Base-by-base conservation (phyloP, 2,329 filamentous ascomycete genomes). In the Trichoderma citrinoviride region DNA sequence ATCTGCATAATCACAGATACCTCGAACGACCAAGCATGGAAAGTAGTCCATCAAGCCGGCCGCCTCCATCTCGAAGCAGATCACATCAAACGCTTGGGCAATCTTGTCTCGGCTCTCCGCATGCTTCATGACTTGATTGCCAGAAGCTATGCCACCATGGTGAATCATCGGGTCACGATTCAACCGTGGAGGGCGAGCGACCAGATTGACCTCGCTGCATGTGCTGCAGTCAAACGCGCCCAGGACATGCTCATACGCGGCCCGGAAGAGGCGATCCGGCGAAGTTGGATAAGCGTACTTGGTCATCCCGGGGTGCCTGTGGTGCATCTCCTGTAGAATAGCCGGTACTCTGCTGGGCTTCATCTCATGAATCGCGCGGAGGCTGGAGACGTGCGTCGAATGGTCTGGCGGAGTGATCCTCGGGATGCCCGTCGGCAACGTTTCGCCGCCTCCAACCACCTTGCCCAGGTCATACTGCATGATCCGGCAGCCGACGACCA, bases 401-500 rank as follows among this genome's bases (percentile, higher is more conserved):
- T 58, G n/a, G 1, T 10, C 37, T 0, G 27, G 10, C 17, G 41
- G 53, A 7, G 61, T 53, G 6, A 17, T 44, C 12, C 15, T 19
- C 15, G 33, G 44, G 7, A 19, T 10, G 14, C 61, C 27, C 1
- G 53, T 64, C 12, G 37, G 55, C 19, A 61, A 3, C 6, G 61
- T 23, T 21, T 44, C n/a, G 17, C 33, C 56, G 15, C 27, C 49
- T 3, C 25, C 15, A 10, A 60, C 17, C 10, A 65, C 8, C 4
- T 65, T 67, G 8, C 67, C 63, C 15, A 68, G 49, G 37, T 69
- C 66, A 27, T 65, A 64, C 25, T 68, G 66, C 8, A 69, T 46
- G 5, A 67, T 52, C 1, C 65, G 52, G 14, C 46, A 41, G 8
- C 54, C 67, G 12, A 72, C 66, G 4, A 72, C 70, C 2, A 72